Evolutionary conservation across 192 early-diverging fungal species (phyloP), one percentile per base, ranked within the genome.

Genomic region (Geosiphon pyriformis): DNA sequence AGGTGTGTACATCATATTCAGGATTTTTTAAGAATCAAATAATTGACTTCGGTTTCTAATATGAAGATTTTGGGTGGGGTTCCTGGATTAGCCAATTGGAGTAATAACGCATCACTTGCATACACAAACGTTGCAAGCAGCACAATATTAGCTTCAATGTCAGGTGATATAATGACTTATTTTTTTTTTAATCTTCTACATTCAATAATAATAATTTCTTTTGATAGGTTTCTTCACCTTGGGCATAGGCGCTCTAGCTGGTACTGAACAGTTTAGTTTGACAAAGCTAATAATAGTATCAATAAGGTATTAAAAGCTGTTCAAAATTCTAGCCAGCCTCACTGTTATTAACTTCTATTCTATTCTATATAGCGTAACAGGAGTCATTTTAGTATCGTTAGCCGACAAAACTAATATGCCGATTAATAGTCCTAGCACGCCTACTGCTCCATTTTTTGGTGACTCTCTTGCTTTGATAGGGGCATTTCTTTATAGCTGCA

Each of bases 401-500:
- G 70, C 76, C 7, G 81, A 80, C 59, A 75, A 78, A 25, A 70
- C 68, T 29, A 68, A 57, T n/a, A 60, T 29, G 18, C 29, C 63
- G 8, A 67, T 72, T 27, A 69, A 64, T 3, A 62, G 60, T 42
- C 70, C 61, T 7, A 54, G 42, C 12, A 58, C 64, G 23, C 72
- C 75, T 33, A 23, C 49, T 54, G 72, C 77, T 61, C 65, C 83
- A 1, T 76, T 88, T 48, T 57, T 86, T 42, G 91, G 91, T 22
- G 88, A 91, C 61, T 49, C 83, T 11, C 71, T 92, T 53, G 88
- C 90, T 2, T 56, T 93, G 29, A 65, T 84, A 18, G 85, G 89
- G 35, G 90, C 90, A 2, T 66, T 90, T 18, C 83, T 93, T 30
- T 93, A 93, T 72, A 90, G 88, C 7, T 82, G 81, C 51, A 92